Evolutionary conservation across 2,329 filamentous ascomycete species (phyloP).

Genomic region (Blumeria graminis): DNA sequence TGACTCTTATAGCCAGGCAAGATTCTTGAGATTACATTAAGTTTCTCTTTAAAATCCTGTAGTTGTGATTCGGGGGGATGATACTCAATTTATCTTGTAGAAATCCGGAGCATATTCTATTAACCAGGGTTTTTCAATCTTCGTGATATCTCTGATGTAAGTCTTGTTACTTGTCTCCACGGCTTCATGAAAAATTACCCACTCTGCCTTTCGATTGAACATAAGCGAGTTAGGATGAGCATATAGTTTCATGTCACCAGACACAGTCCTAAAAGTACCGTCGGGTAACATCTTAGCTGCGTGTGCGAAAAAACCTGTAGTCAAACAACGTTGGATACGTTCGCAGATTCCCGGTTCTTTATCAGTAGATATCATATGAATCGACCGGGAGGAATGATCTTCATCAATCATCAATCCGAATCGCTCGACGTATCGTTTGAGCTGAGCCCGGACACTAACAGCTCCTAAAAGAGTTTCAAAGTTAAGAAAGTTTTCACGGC

Average conservation of each 20-base stretch:
- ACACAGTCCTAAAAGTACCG: constrained; percentile 71
- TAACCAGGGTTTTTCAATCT: constrained; percentile 82
- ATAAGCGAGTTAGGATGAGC: constrained; percentile 82
- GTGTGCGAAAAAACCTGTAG: constrained; percentile 78
- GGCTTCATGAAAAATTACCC: constrained; percentile 88
- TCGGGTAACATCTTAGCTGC: constrained; percentile 85
- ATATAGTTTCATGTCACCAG: constrained; percentile 51
- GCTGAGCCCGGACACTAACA: constrained; percentile 64
- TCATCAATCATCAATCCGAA: constrained; percentile 53
- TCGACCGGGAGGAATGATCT: not conserved
- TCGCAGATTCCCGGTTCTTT: constrained; percentile 25
- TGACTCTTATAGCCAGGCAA: too few relatives aligned
- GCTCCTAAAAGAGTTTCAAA: constrained; percentile 64
- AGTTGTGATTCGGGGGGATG: too few relatives aligned
- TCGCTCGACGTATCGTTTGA: constrained; percentile 67
- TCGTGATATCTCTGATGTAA: constrained; percentile 78
- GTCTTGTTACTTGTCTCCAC: constrained; percentile 74
- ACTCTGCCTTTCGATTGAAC: constrained; percentile 91
- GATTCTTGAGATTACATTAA: too few relatives aligned
- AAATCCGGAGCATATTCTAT: constrained; percentile 70
- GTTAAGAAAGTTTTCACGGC: constrained; percentile 66
- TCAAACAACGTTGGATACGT: constrained; percentile 61
- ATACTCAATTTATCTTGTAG: constrained; percentile 26
- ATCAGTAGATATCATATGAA: constrained; percentile 19
- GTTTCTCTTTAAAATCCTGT: too few relatives aligned